These are phyloP conservation scores for Ceratocystis papillata DNA, from an alignment of 2,329 filamentous ascomycete species.

Conservation along the genomic window DNA sequence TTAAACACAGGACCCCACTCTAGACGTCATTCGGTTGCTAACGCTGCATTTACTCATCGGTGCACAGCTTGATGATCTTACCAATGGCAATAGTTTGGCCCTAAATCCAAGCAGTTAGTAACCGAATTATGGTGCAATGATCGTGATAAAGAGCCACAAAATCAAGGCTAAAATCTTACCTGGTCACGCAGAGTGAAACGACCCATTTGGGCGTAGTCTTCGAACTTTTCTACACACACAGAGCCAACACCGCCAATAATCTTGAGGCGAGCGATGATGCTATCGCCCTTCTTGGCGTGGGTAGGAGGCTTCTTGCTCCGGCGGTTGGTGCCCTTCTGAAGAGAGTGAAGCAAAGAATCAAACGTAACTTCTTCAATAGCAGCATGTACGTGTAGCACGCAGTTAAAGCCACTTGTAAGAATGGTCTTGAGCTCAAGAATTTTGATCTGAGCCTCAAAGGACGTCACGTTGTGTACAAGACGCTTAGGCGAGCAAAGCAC, in stretches of 20 bases:
- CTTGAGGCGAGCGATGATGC: slow-evolving; percentile 86
- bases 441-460: slow-evolving; percentile 93
- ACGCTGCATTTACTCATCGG: slow-evolving; percentile 30
- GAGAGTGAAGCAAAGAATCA: slow-evolving; percentile 72
- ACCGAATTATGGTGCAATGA: background rate
- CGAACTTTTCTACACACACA: slow-evolving; percentile 88
- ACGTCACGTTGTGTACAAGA: slow-evolving; percentile 75
- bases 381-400: slow-evolving; percentile 91
- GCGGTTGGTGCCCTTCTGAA: slow-evolving; percentile 86
- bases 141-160: background rate
- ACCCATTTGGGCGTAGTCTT: slow-evolving; percentile 90
- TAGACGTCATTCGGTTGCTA: slow-evolving; percentile 19
- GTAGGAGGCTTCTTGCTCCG: slow-evolving; percentile 90
- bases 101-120: slow-evolving; percentile 36
- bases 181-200: slow-evolving; percentile 83
- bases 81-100: slow-evolving; percentile 99
- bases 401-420: slow-evolving; percentile 90
- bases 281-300: slow-evolving; percentile 69
- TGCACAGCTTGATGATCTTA: slow-evolving; percentile 86
- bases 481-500: slow-evolving; percentile 92
- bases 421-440: slow-evolving; percentile 93
- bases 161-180: slow-evolving; percentile 39
- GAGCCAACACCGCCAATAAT: slow-evolving; percentile 74
- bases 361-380: slow-evolving; percentile 98
- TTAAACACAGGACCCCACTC: background rate